Base-by-base conservation (phyloP, 441 rosid species). In the Biscutella laevigata region DNA sequence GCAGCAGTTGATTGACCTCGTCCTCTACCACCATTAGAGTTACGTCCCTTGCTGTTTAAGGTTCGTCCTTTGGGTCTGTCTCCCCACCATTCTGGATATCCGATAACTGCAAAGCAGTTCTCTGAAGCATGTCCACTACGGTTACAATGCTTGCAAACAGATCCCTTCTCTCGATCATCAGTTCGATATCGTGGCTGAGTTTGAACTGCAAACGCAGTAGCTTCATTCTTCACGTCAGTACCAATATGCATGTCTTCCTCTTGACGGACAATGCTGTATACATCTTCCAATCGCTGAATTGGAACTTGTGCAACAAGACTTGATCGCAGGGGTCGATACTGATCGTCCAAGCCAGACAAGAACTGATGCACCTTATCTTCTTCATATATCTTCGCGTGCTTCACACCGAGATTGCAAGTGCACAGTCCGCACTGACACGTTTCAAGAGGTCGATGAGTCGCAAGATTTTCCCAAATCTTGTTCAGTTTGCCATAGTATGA, bases 51-150 rank as follows among this genome's bases (percentile, higher is more conserved):
- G n/a, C n/a, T n/a, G n/a, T n/a, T n/a, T n/a, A n/a, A n/a, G n/a
- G n/a, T n/a, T n/a, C n/a, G n/a, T n/a, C n/a, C 14, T 30, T 2
- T 30, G 6, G 45, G 45, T 2, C 29, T 3, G 0, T 41, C 46
- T 0, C 48, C 48, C 30, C 37, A 19, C 26, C 44, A 39, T 0
- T 22, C 48, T 0, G 30, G 48, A 12, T 22, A 42, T 0, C 30
- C 30, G 0, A 41, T 0, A 0, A 41, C 16, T 0, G 10, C 10
- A 3, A 5, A 41, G 0, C 46, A 41, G 0, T 5, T 22, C 0
- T 41, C 29, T 0, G 29, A 1, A 0, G 28, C 1, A 0, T 41
- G 29, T 0, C 29, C n/a, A 0, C 0, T 5, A 0, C 29, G 9
- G 4, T 41, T 11, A 5, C 10, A 41, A 0, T n/a, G 4, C 0